These are phyloP conservation scores for Pisolithus thermaeus DNA, from an alignment of 1,284 basidiomycete species.

Conservation along the genomic window DNA sequence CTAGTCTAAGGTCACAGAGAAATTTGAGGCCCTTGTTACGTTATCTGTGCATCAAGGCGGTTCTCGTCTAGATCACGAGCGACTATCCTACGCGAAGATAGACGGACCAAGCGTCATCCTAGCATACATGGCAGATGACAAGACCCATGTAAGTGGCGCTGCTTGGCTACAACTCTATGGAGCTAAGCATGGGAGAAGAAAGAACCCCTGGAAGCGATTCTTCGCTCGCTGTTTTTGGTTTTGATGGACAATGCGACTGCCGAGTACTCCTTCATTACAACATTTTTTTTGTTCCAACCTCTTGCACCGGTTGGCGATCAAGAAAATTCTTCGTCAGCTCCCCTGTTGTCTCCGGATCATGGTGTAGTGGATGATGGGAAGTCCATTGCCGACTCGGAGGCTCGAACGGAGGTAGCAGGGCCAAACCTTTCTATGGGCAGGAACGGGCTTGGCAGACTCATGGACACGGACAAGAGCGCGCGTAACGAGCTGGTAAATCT, in stretches of 20 bases:
- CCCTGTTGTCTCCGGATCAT: conserved; percentile 17
- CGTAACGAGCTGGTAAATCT: conserved; percentile 51
- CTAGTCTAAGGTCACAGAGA: conserved; percentile 59
- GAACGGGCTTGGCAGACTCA: conserved; percentile 23
- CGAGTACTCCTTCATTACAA: conserved; percentile 82
- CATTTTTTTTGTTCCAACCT: conserved; percentile 65
- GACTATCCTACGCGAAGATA: conserved; percentile 64
- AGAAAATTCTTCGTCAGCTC: conserved; percentile 35
- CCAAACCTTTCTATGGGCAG: conserved; percentile 5
- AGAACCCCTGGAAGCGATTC: conserved; percentile 75
- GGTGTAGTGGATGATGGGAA: conserved; percentile 17
- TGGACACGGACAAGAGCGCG: conserved; percentile 49
- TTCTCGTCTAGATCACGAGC: conserved; percentile 42
- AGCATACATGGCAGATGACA: conserved; percentile 84
- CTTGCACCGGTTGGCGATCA: conserved; percentile 29
- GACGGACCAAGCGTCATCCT: conserved; percentile 77
- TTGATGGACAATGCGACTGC: conserved; percentile 90
- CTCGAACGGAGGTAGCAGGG: conserved; percentile 14
- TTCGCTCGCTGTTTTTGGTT: conserved; percentile 82
- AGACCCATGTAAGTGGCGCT: conserved; percentile 57
- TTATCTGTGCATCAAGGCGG: conserved; percentile 36
- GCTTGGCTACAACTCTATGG: background rate
- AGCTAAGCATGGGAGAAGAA: conserved; percentile 46
- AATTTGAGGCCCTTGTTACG: conserved; percentile 51
- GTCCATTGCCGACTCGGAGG: conserved; percentile 41